Evolutionary conservation across 202 grass and related monocot species (phyloP).

Genomic region (Zoysia matrella): DNA sequence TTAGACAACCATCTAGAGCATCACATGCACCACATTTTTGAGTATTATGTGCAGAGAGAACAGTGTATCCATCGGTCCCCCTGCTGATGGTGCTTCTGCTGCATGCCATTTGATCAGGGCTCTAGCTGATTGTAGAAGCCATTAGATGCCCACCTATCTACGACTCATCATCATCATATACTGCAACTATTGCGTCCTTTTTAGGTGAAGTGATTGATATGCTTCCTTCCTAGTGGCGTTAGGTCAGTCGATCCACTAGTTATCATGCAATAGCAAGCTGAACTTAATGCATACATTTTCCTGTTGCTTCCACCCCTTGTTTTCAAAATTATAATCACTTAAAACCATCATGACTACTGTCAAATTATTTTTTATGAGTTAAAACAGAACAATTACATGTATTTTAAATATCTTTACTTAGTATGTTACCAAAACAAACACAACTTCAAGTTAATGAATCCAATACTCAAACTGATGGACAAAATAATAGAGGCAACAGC

Average conservation of each 20-base stretch:
- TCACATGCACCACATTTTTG: too few species aligned
- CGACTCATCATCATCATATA: conserved; percentile 3
- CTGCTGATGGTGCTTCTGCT: neutral
- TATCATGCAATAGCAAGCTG: neutral
- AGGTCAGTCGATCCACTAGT: conserved; percentile 30
- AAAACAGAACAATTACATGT: too few species aligned
- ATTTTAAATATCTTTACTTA: too few species aligned
- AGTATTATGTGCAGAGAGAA: neutral
- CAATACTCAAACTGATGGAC: too few species aligned
- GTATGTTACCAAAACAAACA: too few species aligned
- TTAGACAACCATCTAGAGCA: too few species aligned
- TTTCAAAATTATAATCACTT: neutral
- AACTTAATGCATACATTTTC: neutral
- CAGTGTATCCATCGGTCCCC: neutral
- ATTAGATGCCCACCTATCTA: conserved; percentile 4
- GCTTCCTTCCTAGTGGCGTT: conserved; percentile 31
- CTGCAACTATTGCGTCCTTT: conserved; percentile 6
- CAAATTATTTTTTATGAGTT: too few species aligned
- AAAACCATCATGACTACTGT: too few species aligned
- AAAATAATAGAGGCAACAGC: too few species aligned
- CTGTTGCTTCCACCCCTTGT: neutral
- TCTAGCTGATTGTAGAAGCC: neutral
- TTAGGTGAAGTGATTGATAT: conserved; percentile 37
- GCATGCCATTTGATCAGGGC: neutral
- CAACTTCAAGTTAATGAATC: too few species aligned